A percentile compares a stretch with the other conserved stretches of the same genome.
Conservation (phyloP, 805 yeast genomes). For the Myxozyma sirexii region DNA sequence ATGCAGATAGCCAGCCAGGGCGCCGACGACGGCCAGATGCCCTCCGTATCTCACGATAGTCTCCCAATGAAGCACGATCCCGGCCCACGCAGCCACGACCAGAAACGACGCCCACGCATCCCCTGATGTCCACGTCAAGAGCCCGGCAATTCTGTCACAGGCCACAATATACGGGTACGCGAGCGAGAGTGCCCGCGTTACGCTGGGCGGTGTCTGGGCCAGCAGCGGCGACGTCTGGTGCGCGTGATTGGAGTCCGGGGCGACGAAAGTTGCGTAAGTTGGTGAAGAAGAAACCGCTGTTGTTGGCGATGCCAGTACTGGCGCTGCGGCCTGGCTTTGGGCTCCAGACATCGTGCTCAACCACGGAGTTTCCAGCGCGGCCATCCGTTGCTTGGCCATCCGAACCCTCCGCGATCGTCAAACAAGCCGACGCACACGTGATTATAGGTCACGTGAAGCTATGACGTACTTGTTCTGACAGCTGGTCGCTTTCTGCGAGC, state of each 20-base stretch:
- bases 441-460: neutral
- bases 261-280: slow-evolving; percentile 45
- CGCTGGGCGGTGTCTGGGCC: slow-evolving; percentile 86
- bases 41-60: slow-evolving; percentile 67
- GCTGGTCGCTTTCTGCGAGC: neutral
- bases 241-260: slow-evolving; percentile 45
- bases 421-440: neutral
- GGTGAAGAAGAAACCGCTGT: slow-evolving; percentile 32
- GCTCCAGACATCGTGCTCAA: slow-evolving; percentile 25
- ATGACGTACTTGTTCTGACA: neutral
- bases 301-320: slow-evolving; percentile 7
- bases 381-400: slow-evolving; percentile 28
- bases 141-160: slow-evolving; percentile 66
- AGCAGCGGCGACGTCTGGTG: slow-evolving; percentile 75
- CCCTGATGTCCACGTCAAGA: slow-evolving; percentile 89
- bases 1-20: slow-evolving; percentile 40
- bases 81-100: slow-evolving; percentile 55
- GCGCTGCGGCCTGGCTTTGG: slow-evolving; percentile 20
- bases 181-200: slow-evolving; percentile 76
- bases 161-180: slow-evolving; percentile 84
- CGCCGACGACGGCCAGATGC: slow-evolving; percentile 62
- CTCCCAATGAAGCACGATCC: slow-evolving; percentile 76
- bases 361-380: slow-evolving; percentile 36
- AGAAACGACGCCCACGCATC: slow-evolving; percentile 76
- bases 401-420: neutral